Evolutionary conservation across 148 eudicot species (phyloP), one percentile per base, ranked within the genome.

Genomic region (Amaranthus hypochondriacus): DNA sequence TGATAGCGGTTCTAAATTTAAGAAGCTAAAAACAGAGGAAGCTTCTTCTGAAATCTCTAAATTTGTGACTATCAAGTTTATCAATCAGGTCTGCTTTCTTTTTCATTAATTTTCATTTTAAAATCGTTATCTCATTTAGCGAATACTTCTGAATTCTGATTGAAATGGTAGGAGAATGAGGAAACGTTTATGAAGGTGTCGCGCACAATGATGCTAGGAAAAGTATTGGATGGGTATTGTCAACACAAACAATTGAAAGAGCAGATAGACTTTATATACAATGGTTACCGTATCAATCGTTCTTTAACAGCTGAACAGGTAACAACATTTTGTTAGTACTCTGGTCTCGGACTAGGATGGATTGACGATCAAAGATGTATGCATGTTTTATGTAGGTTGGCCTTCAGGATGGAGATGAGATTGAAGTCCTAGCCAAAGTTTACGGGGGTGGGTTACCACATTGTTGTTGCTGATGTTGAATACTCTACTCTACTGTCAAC

Each of bases 331-430:
- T 28, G 72, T 28, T 28, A 28, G 39, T 28, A 28, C 1, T 28
- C 39, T 28, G 39, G 39, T 0, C 39, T 28, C 1, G 39, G 39
- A 28, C 39, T 28, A 28, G 39, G 39, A 28, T 28, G 13, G 10
- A 9, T 62, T 61, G 7, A 62, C n/a, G 9, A 63, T 63, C n/a
- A 63, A 18, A 9, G 14, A 5, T 50, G 6, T 14, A 3, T 18
- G 18, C 18, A 18, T 18, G 18, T 18, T 11, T 15, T 11, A 55
- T 75, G 77, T 66, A 75, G 77, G 4, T 75, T 12, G 15, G 50
- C 7, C 7, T 75, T 5, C 42, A 52, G 18, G 63, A 75, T 49
- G 77, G 77, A 56, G 77, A 52, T 28, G 58, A 11, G 49, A 10
- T 75, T 57, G 77, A 75, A n/a, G 77, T 67, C 42, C 14, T 48